Conservation (phyloP, 2,329 filamentous ascomycete species). For the Fusarium longipes region DNA sequence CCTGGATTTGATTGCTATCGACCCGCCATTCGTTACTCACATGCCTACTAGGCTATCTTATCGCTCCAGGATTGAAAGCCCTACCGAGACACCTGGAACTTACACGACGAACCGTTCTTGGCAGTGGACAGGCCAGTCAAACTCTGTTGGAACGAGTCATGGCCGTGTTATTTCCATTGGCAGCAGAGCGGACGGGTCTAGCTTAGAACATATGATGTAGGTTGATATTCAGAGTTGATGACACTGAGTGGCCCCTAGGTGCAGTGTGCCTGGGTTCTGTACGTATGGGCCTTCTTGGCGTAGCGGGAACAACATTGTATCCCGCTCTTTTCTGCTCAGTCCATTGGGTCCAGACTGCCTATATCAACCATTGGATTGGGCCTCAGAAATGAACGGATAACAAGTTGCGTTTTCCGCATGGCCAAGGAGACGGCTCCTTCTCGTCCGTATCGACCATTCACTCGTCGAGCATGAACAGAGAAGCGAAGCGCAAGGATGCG, state of each 20-base stretch:
- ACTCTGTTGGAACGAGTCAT: slow-evolving; percentile 15
- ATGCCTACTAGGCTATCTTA: slow-evolving; percentile 18
- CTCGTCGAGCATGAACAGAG: slow-evolving; percentile 33
- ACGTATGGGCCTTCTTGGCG: slow-evolving; percentile 18
- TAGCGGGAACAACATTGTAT: slow-evolving; percentile 8
- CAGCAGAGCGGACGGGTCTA: slow-evolving; percentile 7
- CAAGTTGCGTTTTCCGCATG: slow-evolving; percentile 22
- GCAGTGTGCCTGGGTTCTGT: slow-evolving; percentile 26
- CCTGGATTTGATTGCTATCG: slow-evolving; percentile 34
- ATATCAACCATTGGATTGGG: slow-evolving; percentile 18
- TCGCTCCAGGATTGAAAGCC: slow-evolving; percentile 9
- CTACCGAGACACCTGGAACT: slow-evolving; percentile 16
- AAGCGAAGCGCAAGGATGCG: slow-evolving; percentile 44
- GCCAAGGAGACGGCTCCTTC: slow-evolving; percentile 36
- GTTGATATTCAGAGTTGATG: slow-evolving; percentile 5
- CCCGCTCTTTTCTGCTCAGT: slow-evolving; percentile 4
- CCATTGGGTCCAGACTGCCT: slow-evolving; percentile 13
- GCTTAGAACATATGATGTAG: slow-evolving; percentile 9
- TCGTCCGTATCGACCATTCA: slow-evolving; percentile 33
- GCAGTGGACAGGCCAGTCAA: slow-evolving; percentile 13
- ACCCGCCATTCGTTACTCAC: slow-evolving; percentile 23
- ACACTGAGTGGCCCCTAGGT: slow-evolving; percentile 29
- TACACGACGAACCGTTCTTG: slow-evolving; percentile 31
- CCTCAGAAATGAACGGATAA: slow-evolving; percentile 26
- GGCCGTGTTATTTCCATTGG: slow-evolving; percentile 28